These are phyloP conservation scores for Candida maris DNA, from an alignment of 805 yeast genomes.

Conservation along the genomic window DNA sequence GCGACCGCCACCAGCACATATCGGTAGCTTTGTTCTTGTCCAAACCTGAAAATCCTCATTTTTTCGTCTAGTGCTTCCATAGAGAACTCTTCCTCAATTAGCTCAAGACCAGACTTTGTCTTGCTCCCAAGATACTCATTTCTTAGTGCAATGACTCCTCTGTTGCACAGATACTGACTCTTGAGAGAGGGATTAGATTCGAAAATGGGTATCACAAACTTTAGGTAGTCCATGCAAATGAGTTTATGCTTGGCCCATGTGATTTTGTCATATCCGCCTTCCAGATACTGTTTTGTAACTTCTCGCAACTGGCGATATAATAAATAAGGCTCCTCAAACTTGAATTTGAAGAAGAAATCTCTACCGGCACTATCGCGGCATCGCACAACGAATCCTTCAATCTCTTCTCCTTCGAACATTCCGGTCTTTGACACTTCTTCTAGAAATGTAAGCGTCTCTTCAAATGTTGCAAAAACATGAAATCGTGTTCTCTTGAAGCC, in stretches of 20 bases:
- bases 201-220: conserved; percentile 59
- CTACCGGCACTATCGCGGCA: conserved; percentile 36
- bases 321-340: conserved; percentile 92
- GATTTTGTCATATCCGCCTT: conserved; percentile 36
- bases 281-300: conserved; percentile 60
- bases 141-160: conserved; percentile 73
- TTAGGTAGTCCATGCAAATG: conserved; percentile 64
- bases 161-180: conserved; percentile 47
- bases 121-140: conserved; percentile 53
- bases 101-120: conserved; percentile 58
- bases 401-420: conserved; percentile 61
- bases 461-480: conserved; percentile 36
- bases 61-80: conserved; percentile 30
- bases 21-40: conserved; percentile 39
- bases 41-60: conserved; percentile 21
- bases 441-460: conserved; percentile 47
- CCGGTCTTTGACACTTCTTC: conserved; percentile 63
- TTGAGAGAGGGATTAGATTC: conserved; percentile 43
- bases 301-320: conserved; percentile 91
- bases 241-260: conserved; percentile 46
- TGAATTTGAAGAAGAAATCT: conserved; percentile 84
- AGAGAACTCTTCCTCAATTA: conserved; percentile 41
- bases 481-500: conserved; percentile 67
- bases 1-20: conserved; percentile 79
- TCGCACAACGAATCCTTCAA: conserved; percentile 93